Evolutionary conservation across 768 basidiomycete species (phyloP).

Genomic region (Pleurotus eryngii): DNA sequence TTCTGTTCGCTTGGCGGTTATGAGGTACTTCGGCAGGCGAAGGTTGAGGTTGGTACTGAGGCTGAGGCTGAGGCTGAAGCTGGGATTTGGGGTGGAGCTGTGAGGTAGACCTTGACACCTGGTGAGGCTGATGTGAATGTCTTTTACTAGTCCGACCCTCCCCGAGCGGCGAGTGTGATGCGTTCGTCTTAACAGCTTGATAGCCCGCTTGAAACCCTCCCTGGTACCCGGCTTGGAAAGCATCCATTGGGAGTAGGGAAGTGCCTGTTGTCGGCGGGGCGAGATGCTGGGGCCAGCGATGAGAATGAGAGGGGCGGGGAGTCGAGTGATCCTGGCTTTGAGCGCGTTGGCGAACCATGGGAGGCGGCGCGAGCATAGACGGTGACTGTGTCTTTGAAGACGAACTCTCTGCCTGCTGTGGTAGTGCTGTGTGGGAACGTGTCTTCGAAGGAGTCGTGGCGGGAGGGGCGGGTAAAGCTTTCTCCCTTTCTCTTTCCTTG

Average conservation of each 20-base stretch:
- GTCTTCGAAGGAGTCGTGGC: neutral
- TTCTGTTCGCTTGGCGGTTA: too few relatives aligned
- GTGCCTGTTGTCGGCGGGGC: too few relatives aligned
- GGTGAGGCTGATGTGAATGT: too few relatives aligned
- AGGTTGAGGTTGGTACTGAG: neutral
- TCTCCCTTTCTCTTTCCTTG: neutral
- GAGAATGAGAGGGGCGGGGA: neutral
- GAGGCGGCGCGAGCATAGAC: neutral
- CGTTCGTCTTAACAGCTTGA: too few relatives aligned
- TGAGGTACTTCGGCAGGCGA: too few relatives aligned
- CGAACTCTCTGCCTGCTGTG: neutral
- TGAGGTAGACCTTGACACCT: neutral
- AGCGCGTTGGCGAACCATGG: conserved; percentile 1
- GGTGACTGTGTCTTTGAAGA: neutral
- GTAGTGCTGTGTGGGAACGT: neutral
- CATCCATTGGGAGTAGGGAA: too few relatives aligned
- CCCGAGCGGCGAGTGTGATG: too few relatives aligned
- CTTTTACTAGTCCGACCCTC: too few relatives aligned
- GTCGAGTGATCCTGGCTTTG: neutral
- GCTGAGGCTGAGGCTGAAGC: neutral
- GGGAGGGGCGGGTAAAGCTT: neutral
- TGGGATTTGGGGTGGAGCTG: neutral
- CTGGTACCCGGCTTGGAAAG: too few relatives aligned
- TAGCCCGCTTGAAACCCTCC: too few relatives aligned
- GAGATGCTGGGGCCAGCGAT: too few relatives aligned